Conservation (phyloP, 768 basidiomycete species). For the Sporobolomyces roseus region DNA sequence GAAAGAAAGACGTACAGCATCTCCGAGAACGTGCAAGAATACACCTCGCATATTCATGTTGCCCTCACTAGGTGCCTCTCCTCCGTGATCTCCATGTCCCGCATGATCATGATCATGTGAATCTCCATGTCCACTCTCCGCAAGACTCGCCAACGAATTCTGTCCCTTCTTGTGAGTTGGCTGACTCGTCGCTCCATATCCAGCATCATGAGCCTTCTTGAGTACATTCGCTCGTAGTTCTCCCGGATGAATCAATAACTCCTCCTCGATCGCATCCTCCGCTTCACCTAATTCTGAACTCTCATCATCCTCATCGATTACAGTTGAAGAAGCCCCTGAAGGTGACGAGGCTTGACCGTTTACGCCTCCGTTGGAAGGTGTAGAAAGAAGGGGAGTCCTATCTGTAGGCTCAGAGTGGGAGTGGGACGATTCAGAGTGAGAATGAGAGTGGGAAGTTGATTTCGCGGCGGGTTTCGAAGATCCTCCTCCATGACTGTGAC, state of each 20-base stretch:
- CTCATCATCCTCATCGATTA: constrained; percentile 26
- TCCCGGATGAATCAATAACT: constrained; percentile 63
- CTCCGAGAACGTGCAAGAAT: constrained; percentile 87
- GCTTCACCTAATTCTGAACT: constrained; percentile 2
- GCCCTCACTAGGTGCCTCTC: constrained; percentile 50
- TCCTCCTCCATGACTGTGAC: constrained; percentile 20
- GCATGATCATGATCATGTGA: constrained; percentile 35
- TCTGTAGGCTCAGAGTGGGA: constrained; percentile 22
- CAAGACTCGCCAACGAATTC: constrained; percentile 4
- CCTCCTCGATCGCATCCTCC: constrained; percentile 46
- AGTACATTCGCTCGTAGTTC: constrained; percentile 52
- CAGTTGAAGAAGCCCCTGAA: constrained; percentile 17
- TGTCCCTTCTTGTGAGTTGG: constrained; percentile 3
- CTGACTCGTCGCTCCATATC: constrained; percentile 37
- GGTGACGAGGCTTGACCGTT: neutral
- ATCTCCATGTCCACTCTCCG: constrained; percentile 8
- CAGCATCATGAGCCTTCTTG: constrained; percentile 79
- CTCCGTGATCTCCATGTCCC: constrained; percentile 44
- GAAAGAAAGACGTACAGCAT: constrained; percentile 57
- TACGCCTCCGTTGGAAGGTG: neutral
- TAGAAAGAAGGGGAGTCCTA: constrained; percentile 31
- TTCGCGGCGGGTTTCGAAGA: neutral
- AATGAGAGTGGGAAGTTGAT: constrained; percentile 45
- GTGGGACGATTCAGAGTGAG: constrained; percentile 21
- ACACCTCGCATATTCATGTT: constrained; percentile 99